Conservation (phyloP, 768 basidiomycete species). For the Coprinopsis cinerea region DNA sequence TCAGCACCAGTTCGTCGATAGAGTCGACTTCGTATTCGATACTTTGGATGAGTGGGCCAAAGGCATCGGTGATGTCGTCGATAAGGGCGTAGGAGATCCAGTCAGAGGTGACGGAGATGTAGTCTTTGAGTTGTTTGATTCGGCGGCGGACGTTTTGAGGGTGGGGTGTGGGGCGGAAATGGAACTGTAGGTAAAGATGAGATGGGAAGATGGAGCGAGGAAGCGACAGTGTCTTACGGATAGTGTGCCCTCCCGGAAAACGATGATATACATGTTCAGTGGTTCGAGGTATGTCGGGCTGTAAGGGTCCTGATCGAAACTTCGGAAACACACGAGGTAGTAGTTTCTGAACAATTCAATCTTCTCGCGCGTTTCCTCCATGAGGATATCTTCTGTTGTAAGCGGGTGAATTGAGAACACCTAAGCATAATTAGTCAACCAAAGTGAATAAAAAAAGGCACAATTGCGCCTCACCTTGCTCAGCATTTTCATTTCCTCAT, state of each 20-base stretch:
- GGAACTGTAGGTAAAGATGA: constrained; percentile 56
- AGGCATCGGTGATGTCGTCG: constrained; percentile 99
- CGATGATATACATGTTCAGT: constrained; percentile 99
- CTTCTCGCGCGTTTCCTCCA: constrained; percentile 99
- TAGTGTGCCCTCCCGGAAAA: constrained; percentile 93
- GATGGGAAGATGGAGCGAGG: background rate
- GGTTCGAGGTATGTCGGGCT: constrained; percentile 97
- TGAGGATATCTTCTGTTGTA: constrained; percentile 98
- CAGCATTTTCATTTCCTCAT: constrained; percentile 97
- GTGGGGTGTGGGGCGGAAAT: constrained; percentile 95
- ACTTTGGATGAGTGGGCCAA: constrained; percentile 95
- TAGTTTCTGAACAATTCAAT: constrained; percentile 99
- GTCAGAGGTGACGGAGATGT: constrained; percentile 97
- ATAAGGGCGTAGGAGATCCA: constrained; percentile 99
- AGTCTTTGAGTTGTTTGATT: constrained; percentile 98
- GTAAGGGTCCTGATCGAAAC: constrained; percentile 98
- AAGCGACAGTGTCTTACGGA: constrained; percentile 45
- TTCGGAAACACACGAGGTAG: constrained; percentile 97
- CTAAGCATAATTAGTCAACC: constrained; percentile 32
- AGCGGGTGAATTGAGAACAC: constrained; percentile 96
- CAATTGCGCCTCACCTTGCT: constrained; percentile 74
- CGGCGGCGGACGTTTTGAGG: constrained; percentile 96
- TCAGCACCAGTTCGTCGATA: constrained; percentile 96
- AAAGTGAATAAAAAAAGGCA: constrained; percentile 5
- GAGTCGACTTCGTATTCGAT: constrained; percentile 99